phyloP scores from a whole-genome alignment of 139 green algal genomes.

The Coelastrella sp. region DNA sequence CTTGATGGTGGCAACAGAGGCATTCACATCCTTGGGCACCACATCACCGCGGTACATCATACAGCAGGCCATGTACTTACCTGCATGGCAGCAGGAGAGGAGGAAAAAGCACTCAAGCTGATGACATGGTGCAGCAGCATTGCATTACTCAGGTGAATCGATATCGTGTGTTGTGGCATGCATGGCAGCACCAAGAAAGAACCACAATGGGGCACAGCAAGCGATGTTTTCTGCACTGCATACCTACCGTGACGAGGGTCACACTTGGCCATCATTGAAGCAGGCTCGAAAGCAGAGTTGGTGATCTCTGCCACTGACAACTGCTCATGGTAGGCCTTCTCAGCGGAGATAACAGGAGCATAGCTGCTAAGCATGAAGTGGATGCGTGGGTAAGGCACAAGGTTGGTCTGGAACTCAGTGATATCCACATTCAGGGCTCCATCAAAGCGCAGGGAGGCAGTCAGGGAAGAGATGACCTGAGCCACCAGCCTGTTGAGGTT shows the following conservation, averaged over 20 bases:
- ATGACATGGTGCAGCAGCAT: too few relatives aligned
- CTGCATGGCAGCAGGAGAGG: too few relatives aligned
- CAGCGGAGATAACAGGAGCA: slow-evolving; percentile 96
- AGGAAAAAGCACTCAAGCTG: too few relatives aligned
- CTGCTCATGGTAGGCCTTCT: slow-evolving; percentile 99
- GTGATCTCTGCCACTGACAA: slow-evolving; percentile 98
- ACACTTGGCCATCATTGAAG: slow-evolving; percentile 98
- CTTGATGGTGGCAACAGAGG: slow-evolving; percentile 97
- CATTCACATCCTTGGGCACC: slow-evolving; percentile 99
- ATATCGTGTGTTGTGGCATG: too few relatives aligned
- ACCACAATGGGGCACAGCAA: too few relatives aligned
- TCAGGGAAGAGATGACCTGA: slow-evolving; percentile 95
- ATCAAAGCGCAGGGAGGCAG: slow-evolving; percentile 95
- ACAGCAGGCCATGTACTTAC: slow-evolving; percentile 99
- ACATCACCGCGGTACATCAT: slow-evolving; percentile 99
- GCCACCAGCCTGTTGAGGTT: slow-evolving; percentile 90
- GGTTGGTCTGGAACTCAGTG: slow-evolving; percentile 99
- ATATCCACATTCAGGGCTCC: slow-evolving; percentile 97
- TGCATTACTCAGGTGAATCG: too few relatives aligned
- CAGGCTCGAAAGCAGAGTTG: slow-evolving; percentile 96
- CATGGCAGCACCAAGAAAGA: too few relatives aligned
- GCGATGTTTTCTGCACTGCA: too few relatives aligned
- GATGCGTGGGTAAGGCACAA: slow-evolving; percentile 99
- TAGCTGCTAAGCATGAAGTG: slow-evolving; percentile 99
- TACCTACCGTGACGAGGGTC: slow-evolving; percentile 91